phyloP scores from a whole-genome alignment of 331 rosid species.

The Spiraea crenata region DNA sequence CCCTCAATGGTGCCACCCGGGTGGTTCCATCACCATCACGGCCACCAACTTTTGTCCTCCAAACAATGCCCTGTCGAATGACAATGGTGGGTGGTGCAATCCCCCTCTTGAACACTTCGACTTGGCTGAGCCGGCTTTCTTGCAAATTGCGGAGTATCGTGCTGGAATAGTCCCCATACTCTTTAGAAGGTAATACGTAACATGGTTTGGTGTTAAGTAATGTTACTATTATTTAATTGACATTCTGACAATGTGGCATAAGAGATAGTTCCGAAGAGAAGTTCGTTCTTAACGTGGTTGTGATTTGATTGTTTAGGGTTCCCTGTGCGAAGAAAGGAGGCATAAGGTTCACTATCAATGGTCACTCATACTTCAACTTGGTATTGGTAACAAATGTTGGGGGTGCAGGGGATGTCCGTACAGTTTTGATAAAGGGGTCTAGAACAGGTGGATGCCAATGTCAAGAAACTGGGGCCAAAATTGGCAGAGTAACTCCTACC shows the following conservation, averaged over 20 bases:
- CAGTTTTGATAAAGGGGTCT: conserved; percentile 39
- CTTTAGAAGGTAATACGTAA: conserved; percentile 32
- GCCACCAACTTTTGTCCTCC: conserved; percentile 55
- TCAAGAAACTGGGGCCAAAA: conserved; percentile 53
- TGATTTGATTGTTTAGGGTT: conserved; percentile 26
- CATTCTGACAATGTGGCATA: neutral
- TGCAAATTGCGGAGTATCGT: conserved; percentile 34
- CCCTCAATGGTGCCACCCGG: conserved; percentile 43
- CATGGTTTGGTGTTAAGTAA: neutral
- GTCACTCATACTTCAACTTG: conserved; percentile 43
- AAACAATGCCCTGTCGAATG: conserved; percentile 29
- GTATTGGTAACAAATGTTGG: conserved; percentile 46
- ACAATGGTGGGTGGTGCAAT: conserved; percentile 60
- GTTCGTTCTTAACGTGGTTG: neutral
- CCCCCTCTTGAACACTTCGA: conserved; percentile 49
- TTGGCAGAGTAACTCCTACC: conserved; percentile 43
- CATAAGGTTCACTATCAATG: conserved; percentile 53
- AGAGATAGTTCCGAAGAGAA: too few relatives aligned
- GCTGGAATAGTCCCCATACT: conserved; percentile 53
- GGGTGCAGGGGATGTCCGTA: conserved; percentile 41
- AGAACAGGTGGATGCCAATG: conserved; percentile 37
- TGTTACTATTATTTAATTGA: neutral
- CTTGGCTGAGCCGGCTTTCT: conserved; percentile 43
- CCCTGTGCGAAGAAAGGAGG: conserved; percentile 47
- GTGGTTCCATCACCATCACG: conserved; percentile 29